These are phyloP conservation scores for Coccomyxa subellipsoidea DNA, from an alignment of 163 green algal genomes.

Conservation along the genomic window DNA sequence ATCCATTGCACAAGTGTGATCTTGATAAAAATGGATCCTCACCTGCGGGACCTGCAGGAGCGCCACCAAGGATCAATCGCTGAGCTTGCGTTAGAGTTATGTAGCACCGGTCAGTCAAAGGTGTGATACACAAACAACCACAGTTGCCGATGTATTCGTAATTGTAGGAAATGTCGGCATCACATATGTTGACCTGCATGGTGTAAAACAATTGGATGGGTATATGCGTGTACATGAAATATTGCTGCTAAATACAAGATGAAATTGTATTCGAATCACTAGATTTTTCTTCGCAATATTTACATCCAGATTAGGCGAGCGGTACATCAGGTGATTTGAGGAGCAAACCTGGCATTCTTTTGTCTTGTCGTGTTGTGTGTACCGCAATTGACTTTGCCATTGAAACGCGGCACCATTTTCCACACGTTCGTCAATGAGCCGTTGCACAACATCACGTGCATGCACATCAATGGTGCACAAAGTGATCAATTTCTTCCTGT, in stretches of 20 bases:
- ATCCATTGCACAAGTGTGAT: no score
- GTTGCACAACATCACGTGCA: slow-evolving; percentile 85
- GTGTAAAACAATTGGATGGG: background rate
- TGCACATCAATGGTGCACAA: slow-evolving; percentile 97
- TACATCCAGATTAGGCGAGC: no score
- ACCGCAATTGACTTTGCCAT: slow-evolving; percentile 93
- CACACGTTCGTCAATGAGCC: slow-evolving; percentile 87
- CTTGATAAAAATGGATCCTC: no score
- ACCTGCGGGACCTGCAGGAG: slow-evolving; percentile 49
- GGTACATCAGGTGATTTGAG: background rate
- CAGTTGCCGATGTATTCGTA: slow-evolving; percentile 97
- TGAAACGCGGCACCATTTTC: slow-evolving; percentile 81
- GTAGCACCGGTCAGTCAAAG: slow-evolving; percentile 94
- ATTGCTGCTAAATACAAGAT: background rate
- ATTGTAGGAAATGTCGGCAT: slow-evolving; percentile 88
- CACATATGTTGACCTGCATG: slow-evolving; percentile 85
- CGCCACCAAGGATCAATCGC: slow-evolving; percentile 75
- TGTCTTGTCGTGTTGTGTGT: slow-evolving; percentile 81
- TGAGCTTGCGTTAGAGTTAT: slow-evolving; percentile 95
- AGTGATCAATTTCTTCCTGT: slow-evolving; percentile 95
- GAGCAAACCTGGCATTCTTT: slow-evolving; percentile 60
- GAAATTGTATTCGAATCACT: background rate
- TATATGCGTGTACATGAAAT: background rate
- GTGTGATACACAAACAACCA: slow-evolving; percentile 94
- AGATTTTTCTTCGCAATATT: no score